Base-by-base conservation (phyloP, 2,329 filamentous ascomycete species). In the Ilyonectria destructans region DNA sequence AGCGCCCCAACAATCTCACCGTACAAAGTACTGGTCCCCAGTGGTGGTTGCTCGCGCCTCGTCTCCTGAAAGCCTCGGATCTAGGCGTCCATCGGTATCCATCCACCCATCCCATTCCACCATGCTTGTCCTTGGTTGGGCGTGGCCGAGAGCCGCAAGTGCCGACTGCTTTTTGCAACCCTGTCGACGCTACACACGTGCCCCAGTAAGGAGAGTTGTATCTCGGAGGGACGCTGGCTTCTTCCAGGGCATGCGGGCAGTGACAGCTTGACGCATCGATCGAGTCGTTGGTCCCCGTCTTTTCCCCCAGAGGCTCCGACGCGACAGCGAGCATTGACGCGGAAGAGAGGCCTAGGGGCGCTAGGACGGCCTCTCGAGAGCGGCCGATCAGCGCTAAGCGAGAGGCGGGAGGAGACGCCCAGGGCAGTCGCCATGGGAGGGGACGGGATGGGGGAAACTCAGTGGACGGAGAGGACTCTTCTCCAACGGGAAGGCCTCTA, bases 331-430 rank as follows among this genome's bases (percentile, higher is more conserved):
- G 63, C 54, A 66, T 56, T 56, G 63, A 61, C 58, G 26, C 37
- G 56, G 26, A 65, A 62, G 62, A 67, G 69, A 69, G 56, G 65
- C 65, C 68, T 59, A 63, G 37, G 60, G 68, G 70, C 71, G 71
- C 74, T 75, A 75, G 66, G 72, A 62, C 57, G 58, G 66, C 40
- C 66, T 70, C 73, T 67, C 72, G 58, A 75, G 65, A 76, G 67
- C 65, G 71, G 74, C 60, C 72, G 74, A 76, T 76, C 74, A 76
- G 71, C 74, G 70, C 65, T 75, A 75, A 76, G 74, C 74, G 74
- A 75, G 67, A 65, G 69, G 67, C 72, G 71, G 67, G 71, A 74
- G 56, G 68, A 54, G 21, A 43, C 29, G 29, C 46, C 57, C 51
- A 65, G 62, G 62, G 55, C 40, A 56, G 37, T 4, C 12, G 65